Conservation (phyloP, 2,329 filamentous ascomycete species). For the Beauveria sp. region DNA sequence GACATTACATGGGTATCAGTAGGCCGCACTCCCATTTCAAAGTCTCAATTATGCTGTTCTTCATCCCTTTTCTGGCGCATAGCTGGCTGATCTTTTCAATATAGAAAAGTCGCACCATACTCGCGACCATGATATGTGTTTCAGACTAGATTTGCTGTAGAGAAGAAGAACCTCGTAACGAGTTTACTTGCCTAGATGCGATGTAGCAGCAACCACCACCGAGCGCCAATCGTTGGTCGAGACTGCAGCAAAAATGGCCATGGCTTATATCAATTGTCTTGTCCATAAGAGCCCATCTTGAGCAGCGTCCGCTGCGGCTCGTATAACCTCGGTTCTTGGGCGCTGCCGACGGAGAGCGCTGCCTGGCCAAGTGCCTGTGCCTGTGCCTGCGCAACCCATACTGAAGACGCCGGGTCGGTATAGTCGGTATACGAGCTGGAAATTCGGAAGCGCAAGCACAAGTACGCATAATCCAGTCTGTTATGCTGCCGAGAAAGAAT, state of each 20-base stretch:
- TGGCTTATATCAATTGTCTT: background rate
- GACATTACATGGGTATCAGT: too few species aligned
- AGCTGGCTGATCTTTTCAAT: background rate
- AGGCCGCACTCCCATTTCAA: too few species aligned
- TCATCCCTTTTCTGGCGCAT: background rate
- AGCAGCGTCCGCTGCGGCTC: background rate
- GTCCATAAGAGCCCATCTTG: background rate
- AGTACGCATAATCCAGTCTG: background rate
- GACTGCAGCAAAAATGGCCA: background rate
- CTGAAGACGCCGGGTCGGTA: background rate
- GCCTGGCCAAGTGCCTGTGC: background rate
- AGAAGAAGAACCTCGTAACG: too few species aligned
- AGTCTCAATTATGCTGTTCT: background rate
- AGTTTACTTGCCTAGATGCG: background rate
- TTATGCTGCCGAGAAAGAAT: background rate
- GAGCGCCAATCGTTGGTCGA: background rate
- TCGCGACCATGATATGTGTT: too few species aligned
- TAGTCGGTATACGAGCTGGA: background rate
- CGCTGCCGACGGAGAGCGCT: background rate
- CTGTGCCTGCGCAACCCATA: background rate
- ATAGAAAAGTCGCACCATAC: background rate
- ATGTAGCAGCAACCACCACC: background rate
- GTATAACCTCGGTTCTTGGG: background rate
- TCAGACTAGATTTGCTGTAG: too few species aligned
- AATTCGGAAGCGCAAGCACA: background rate